phyloP scores from a whole-genome alignment of 805 yeast genomes.

The Metschnikowia noctiluminum region DNA sequence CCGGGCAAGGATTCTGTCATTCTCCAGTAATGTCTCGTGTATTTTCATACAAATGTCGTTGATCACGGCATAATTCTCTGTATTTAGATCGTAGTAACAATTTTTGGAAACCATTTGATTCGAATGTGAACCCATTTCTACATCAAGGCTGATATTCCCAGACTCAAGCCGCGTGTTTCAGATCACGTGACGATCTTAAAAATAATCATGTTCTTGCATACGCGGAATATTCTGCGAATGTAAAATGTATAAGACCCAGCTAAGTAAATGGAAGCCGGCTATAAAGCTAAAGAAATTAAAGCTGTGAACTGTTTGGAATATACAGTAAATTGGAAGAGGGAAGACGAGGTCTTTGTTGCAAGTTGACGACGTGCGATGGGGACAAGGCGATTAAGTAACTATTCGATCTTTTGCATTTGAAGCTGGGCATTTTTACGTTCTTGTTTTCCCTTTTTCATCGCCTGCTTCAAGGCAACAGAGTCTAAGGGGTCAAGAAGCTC shows the following conservation, averaged over 20 bases:
- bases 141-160: too few relatives aligned
- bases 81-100: conserved; percentile 20
- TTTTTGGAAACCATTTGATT: conserved; percentile 3
- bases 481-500: conserved; percentile 93
- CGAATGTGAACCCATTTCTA: background rate
- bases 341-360: background rate
- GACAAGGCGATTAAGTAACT: background rate
- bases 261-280: background rate
- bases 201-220: background rate
- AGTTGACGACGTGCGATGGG: background rate
- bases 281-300: conserved; percentile 4
- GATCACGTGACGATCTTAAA: background rate
- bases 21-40: conserved; percentile 19
- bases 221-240: too few relatives aligned
- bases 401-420: conserved; percentile 13
- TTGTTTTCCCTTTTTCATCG: conserved; percentile 89
- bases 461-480: conserved; percentile 87
- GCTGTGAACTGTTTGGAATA: background rate
- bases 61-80: conserved; percentile 34
- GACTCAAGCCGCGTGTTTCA: background rate
- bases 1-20: conserved; percentile 23
- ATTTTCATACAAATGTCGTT: conserved; percentile 22
- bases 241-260: background rate
- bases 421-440: conserved; percentile 65
- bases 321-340: background rate